Base-by-base conservation (phyloP, 371 early-diverging fungal species). In the Lichtheimia corymbifera region DNA sequence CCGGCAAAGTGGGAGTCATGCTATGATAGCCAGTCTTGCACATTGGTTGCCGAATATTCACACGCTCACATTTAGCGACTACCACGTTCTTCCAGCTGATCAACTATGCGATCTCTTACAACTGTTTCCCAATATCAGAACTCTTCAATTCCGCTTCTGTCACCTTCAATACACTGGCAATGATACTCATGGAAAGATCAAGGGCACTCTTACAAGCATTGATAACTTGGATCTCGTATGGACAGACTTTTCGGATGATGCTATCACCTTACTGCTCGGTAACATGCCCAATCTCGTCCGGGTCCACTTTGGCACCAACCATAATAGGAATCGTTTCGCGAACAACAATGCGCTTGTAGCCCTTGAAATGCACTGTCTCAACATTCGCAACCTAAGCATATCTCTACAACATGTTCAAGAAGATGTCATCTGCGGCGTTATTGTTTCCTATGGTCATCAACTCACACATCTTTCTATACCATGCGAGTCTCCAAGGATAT, bases 181-280 rank as follows among this genome's bases (percentile, higher is more conserved):
- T 15, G 27, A 18, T 24, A 53, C 22, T 40, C 12, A 22, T 22
- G 22, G n/a, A 0, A 47, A 22, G 47, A 47, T 18, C 47, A 18
- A 18, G 6, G 47, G 47, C 47, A 47, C 11, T 1, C 47, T 47
- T 11, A 5, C 47, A 13, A 47, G 7, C 5, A 5, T 47, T n/a
- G 7, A 22, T 47, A 18, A 1, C 11, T 22, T 47, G 18, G 17
- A 47, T 14, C 53, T 74, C 4, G 27, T 63, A 4, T 81, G 81
- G 81, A 81, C 81, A 13, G 78, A 81, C 41, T 78, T 81, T 57
- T 63, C 74, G 4, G 44, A 59, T 4, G 58, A 64, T 22, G 72
- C 76, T 15, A 64, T 76, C 14, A 22, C 53, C n/a, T 60, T 67
- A 11, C 65, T 81, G 0, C 59, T 72, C 4, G 24, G 45, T 5